phyloP scores from a whole-genome alignment of 139 green algal genomes.

The Limnomonas spitsbergensis region DNA sequence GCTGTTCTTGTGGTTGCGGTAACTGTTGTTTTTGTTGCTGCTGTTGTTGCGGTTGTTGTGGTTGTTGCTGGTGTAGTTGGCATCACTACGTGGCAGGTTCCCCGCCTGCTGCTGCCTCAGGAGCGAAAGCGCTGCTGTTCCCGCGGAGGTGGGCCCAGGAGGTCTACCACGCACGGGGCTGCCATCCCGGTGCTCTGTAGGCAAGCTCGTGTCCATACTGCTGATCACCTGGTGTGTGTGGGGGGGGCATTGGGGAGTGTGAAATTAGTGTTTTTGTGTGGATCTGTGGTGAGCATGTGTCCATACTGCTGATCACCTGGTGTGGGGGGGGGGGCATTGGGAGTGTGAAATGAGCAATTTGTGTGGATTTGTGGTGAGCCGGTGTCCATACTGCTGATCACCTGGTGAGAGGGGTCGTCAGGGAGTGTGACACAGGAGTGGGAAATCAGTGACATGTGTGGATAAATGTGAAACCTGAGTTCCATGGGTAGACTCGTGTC shows the following conservation, averaged over 20 bases:
- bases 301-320: slow-evolving; percentile 2
- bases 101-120: background rate
- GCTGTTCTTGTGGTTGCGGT: background rate
- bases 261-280: too few relatives aligned
- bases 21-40: background rate
- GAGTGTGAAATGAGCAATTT: too few relatives aligned
- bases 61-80: background rate
- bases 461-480: too few relatives aligned
- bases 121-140: background rate
- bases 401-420: too few relatives aligned
- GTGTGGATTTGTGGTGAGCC: too few relatives aligned
- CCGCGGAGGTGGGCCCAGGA: background rate
- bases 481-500: too few relatives aligned
- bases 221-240: background rate
- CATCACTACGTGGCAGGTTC: background rate
- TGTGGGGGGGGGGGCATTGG: background rate
- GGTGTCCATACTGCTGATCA: too few relatives aligned
- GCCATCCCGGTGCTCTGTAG: background rate
- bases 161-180: background rate
- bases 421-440: too few relatives aligned
- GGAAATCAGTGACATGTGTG: too few relatives aligned
- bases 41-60: background rate
- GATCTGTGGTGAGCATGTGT: background rate
- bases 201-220: background rate
- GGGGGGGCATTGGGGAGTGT: background rate